Evolutionary conservation across 2,329 filamentous ascomycete species (phyloP), one percentile per base, ranked within the genome.

Genomic region (Aureobasidium sp.): DNA sequence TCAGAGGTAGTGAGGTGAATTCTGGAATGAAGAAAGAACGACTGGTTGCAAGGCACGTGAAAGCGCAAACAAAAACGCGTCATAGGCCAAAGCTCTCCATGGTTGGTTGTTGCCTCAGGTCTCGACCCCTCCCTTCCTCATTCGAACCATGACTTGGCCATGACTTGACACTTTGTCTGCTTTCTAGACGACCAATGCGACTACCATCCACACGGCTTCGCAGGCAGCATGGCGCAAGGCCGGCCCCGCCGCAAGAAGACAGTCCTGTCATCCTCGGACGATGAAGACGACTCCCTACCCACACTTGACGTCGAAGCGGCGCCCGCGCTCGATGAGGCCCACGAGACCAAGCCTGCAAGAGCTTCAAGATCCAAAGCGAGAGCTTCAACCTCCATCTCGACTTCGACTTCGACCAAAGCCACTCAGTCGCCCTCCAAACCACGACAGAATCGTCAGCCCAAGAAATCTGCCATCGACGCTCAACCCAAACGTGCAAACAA

Each of bases 401-500:
- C 50, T 4, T n/a, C 61, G 3, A 25, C 41, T 29, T 37, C 15
- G 29, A 25, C 29, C 9, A 39, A 45, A 16, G 34, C 29, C 27
- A 11, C 29, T 36, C 21, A 34, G 6, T 36, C 45, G 1, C 36
- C 49, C 8, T 29, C 61, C 39, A 53, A 60, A n/a, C 34, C 34
- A 34, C 44, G 57, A 29, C 45, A 25, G 36, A 39, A 5, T 21
- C 44, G 57, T 45, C 44, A 45, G 27, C 70, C 63, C 68, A 64
- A 70, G 37, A 72, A 71, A 53, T 67, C 68, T 21, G 69, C 9
- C 25, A 7, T 42, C 30, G 25, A 47, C 13, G 42, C 69, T n/a
- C 75, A 76, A 61, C 66, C 72, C 21, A 70, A 73, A 64, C 69
- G 73, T 41, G 64, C 72, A 41, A 71, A 72, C 30, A 78, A 76